phyloP scores from a whole-genome alignment of 768 basidiomycete genomes.

The Tephrocybe sp. region DNA sequence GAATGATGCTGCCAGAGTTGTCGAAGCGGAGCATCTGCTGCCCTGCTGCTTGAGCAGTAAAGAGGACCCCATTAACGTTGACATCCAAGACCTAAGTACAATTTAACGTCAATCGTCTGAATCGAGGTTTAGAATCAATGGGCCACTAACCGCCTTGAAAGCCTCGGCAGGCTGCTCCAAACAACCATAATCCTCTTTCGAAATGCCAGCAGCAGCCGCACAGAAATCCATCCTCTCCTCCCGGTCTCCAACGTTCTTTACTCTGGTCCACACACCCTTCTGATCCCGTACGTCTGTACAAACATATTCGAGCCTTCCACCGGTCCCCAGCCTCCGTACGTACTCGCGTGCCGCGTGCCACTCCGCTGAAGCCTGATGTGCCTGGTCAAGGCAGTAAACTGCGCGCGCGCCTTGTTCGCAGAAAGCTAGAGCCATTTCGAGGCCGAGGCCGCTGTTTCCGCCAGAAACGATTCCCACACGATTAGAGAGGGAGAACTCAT shows the following conservation, averaged over 20 bases:
- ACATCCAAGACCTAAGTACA: conserved; percentile 58
- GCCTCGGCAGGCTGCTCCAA: conserved; percentile 62
- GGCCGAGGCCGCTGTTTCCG: conserved; percentile 66
- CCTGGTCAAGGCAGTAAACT: conserved; percentile 69
- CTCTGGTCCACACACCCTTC: conserved; percentile 50
- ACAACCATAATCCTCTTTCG: conserved; percentile 56
- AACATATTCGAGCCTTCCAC: conserved; percentile 54
- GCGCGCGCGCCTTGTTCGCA: conserved; percentile 69
- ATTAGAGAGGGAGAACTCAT: conserved; percentile 54
- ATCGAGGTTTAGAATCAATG: background rate
- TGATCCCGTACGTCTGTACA: conserved; percentile 68
- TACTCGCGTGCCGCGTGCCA: conserved; percentile 55
- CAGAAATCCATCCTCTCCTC: conserved; percentile 74
- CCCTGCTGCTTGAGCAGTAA: conserved; percentile 63
- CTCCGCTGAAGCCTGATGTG: conserved; percentile 50
- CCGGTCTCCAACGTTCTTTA: conserved; percentile 56
- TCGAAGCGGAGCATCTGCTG: conserved; percentile 58
- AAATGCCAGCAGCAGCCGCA: conserved; percentile 73
- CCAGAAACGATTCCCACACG: conserved; percentile 63
- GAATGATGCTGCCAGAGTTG: conserved; percentile 54
- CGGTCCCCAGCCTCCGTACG: conserved; percentile 42
- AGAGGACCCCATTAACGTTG: conserved; percentile 63
- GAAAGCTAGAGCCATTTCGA: conserved; percentile 76
- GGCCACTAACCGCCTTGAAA: conserved; percentile 53
- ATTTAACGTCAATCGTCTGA: background rate